A percentile compares a stretch with the other conserved stretches of the same genome.
Evolutionary conservation across 2,329 filamentous ascomycete genomes (phyloP).

Genomic region (Hymenoscyphus infarciens): DNA sequence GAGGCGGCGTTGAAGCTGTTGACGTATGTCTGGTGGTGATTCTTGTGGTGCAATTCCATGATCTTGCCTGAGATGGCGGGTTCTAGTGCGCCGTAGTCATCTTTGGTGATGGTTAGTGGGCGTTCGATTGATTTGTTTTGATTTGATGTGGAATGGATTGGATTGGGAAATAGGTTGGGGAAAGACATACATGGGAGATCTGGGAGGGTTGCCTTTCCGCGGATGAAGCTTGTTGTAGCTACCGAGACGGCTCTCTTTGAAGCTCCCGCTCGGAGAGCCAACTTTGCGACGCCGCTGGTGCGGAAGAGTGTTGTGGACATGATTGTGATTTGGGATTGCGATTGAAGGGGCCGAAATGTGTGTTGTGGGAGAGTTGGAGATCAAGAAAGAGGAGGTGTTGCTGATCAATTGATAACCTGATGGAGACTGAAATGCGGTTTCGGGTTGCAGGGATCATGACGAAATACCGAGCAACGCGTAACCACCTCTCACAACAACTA

Average conservation of each 20-base stretch:
- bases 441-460: neutral
- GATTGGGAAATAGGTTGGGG: neutral
- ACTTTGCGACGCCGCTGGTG: slow-evolving; percentile 62
- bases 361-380: slow-evolving; percentile 10
- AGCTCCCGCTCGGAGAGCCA: slow-evolving; percentile 65
- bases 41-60: slow-evolving; percentile 94
- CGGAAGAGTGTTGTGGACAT: slow-evolving; percentile 80
- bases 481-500: neutral
- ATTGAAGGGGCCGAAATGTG: slow-evolving; percentile 18
- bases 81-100: slow-evolving; percentile 96
- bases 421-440: neutral
- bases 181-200: slow-evolving; percentile 68
- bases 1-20: slow-evolving; percentile 79
- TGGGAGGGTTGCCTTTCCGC: slow-evolving; percentile 88
- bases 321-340: slow-evolving; percentile 26
- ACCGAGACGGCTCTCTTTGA: slow-evolving; percentile 61
- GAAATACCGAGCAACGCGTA: neutral
- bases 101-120: slow-evolving; percentile 43
- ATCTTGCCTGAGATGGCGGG: slow-evolving; percentile 79
- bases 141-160: neutral
- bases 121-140: too few relatives aligned
- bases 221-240: slow-evolving; percentile 71
- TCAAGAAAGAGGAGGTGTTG: neutral
- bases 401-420: slow-evolving; percentile 8
- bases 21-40: slow-evolving; percentile 93